phyloP scores from a whole-genome alignment of 176 grass and related monocot genomes.

The Microstegium vimineum region DNA sequence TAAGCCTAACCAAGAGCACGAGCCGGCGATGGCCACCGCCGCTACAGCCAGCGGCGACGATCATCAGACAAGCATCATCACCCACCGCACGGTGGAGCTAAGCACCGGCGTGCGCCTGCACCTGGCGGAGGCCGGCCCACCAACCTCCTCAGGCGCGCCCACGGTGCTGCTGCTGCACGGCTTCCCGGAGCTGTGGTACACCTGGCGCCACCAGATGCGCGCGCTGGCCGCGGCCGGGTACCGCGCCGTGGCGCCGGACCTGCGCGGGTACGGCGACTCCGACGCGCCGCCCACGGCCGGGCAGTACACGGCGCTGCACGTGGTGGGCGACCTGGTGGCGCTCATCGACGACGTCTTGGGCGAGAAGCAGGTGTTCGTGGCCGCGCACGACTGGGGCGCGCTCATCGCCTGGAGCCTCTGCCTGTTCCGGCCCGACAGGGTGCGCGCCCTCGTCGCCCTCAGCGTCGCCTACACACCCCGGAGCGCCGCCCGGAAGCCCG shows the following conservation, averaged over 20 bases:
- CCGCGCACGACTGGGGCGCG: conserved; percentile 65
- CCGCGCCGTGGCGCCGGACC: conserved; percentile 40
- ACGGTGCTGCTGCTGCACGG: conserved; percentile 47
- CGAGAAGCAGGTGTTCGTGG: conserved; percentile 45
- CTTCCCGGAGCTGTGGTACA: conserved; percentile 55
- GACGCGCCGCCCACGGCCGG: background rate
- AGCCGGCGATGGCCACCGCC: background rate
- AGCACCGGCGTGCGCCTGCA: conserved; percentile 35
- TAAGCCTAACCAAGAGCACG: background rate
- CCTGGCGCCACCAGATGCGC: conserved; percentile 52
- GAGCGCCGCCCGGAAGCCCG: conserved; percentile 29
- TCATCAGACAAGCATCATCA: background rate
- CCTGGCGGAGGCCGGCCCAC: conserved; percentile 33
- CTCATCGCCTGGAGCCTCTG: conserved; percentile 50
- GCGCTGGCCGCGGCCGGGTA: conserved; percentile 26
- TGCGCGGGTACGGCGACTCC: conserved; percentile 42
- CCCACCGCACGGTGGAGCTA: conserved; percentile 44
- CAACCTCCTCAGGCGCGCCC: background rate
- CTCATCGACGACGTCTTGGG: conserved; percentile 21
- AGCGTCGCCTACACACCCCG: conserved; percentile 47
- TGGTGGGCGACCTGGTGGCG: conserved; percentile 35
- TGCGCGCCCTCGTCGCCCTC: conserved; percentile 48
- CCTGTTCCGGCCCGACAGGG: conserved; percentile 53
- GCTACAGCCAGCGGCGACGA: background rate
- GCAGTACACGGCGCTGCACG: conserved; percentile 26